Base-by-base conservation (phyloP, 768 basidiomycete species). In the Auricularia sp. region DNA sequence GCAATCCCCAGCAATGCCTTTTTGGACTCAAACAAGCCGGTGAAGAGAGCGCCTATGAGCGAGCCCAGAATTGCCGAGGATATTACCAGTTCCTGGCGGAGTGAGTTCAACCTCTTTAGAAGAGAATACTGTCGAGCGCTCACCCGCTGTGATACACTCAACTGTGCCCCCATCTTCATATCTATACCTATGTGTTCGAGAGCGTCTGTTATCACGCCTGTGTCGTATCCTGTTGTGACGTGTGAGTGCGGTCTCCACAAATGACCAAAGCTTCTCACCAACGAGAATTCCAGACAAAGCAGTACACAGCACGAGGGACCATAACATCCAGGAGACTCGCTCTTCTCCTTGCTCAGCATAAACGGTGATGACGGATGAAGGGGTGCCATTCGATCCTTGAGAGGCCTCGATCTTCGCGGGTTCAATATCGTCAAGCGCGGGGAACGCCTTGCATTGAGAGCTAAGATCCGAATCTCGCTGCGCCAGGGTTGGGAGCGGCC, bases 191-290 rank as follows among this genome's bases (percentile, higher is more conserved):
- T 90, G 10, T 83, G 85, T 29, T 90, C 87, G 39, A 91, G 78
- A n/a, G 89, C 87, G 34, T 90, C 90, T 63, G 87, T 89, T 29
- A 91, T 87, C 43, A 88, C 85, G 54, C 88, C 88, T 10, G 89
- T 91, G 70, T 91, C 89, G 69, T 91, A 91, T 33, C 89, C 88
- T 90, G 65, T 51, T 6, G 14, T 18, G 18, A 51, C 6, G 14
- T 18, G 18, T 18, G 47, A 51, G 21, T 10, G 47, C 14, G 47
- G 8, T 5, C 21, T 51, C 18, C 11, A 21, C 7, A 51, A 8
- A 51, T 21, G 47, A 51, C 21, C 11, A 16, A 51, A 21, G 14
- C 21, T 12, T 8, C 47, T 1, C 47, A 51, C 47, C 47, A 21
- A 21, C 47, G 18, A 51, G 47, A 6, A 51, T 51, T 18, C 47